These are phyloP conservation scores for Cenchrus fungigraminus DNA, from an alignment of 176 grass and related monocot genomes.

Conservation along the genomic window DNA sequence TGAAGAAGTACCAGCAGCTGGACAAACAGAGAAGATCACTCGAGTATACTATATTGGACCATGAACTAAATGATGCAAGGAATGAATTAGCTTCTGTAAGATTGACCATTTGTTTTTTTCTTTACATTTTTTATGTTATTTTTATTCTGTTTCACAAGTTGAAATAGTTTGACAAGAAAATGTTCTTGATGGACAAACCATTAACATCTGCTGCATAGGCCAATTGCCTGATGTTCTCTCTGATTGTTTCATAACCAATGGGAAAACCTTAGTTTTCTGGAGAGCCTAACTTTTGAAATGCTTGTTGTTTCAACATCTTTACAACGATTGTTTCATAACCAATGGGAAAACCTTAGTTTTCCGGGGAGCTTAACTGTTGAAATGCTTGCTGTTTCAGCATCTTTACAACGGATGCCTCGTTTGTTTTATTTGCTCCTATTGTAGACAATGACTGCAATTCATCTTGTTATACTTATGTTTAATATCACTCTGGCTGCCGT, in stretches of 20 bases:
- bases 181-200: constrained; percentile 19
- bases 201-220: constrained; percentile 1
- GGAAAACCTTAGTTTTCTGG: constrained; percentile 17
- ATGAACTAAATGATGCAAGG: constrained; percentile 91
- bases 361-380: constrained; percentile 5
- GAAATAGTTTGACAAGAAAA: constrained; percentile 15
- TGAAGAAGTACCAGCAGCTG: constrained; percentile 93
- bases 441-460: not conserved
- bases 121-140: not conserved
- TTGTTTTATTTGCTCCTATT: constrained; percentile 27
- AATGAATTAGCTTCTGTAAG: constrained; percentile 77
- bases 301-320: constrained; percentile 22
- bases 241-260: not conserved
- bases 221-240: constrained; percentile 8
- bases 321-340: not conserved
- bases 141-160: constrained; percentile 1
- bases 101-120: constrained; percentile 23
- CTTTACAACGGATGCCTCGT: constrained; percentile 13
- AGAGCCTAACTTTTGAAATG: constrained; percentile 21
- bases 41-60: constrained; percentile 92
- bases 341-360: constrained; percentile 24
- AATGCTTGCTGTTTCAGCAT: constrained; percentile 19
- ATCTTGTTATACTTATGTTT: not conserved
- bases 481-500: not conserved
- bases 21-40: constrained; percentile 96